Evolutionary conservation across 306 rosid species (phyloP), one percentile per base, ranked within the genome.

Genomic region (Spatholobus suberectus): DNA sequence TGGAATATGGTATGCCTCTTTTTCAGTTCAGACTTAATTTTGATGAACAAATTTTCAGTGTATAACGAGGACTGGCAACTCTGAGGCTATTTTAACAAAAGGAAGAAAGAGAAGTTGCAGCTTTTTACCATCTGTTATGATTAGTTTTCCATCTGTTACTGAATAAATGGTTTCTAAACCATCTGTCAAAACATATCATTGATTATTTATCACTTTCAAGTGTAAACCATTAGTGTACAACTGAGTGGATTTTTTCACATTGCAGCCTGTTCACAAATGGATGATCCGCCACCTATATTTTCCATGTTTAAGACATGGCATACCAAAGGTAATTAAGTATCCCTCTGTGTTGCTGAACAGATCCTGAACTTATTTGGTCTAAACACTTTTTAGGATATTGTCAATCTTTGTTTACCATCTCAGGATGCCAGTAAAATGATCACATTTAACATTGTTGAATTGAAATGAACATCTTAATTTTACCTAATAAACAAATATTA

Each of bases 241-340:
- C 79, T 88, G 87, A 78, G 9, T 41, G 65, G 55, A 58, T 83
- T 79, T 15, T 46, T 44, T 87, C 40, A 73, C 38, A 12, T 63
- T 83, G 73, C 93, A 96, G 99, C 99, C 99, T 82, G 98, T 96
- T 81, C 97, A 96, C 87, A 96, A 89, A 81, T 96, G 99, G 99
- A 94, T 96, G 98, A 73, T 94, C 80, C 99, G 99, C 37, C 99
- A 96, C 85, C 73, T 96, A 70, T 96, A 92, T 81, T 88, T 94
- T 80, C 99, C 99, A 69, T 96, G 99, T 87, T 66, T 96, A 74
- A 85, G 93, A 20, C 73, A 81, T 37, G 99, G 99, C 44, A 78
- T 96, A 43, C 94, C 97, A 5, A 96, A 90, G 99, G 99, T 96
- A 88, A 73, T 76, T 54, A 26, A 74, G 49, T 40, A 12, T 71